Base-by-base conservation (phyloP, 75 land plant genomes). In the Pinus taeda region DNA sequence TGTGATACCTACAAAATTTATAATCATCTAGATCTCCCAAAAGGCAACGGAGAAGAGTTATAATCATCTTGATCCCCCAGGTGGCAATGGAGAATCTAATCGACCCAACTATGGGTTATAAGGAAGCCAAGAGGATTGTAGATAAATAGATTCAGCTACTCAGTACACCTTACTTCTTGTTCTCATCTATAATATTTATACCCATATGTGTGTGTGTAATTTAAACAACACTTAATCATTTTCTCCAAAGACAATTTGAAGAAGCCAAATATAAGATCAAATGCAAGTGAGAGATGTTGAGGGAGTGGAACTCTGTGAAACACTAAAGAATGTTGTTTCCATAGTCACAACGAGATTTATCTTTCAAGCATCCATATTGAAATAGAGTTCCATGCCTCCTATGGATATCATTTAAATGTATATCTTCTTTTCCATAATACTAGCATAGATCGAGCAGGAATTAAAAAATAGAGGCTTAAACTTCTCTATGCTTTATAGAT, bases 281-380 rank as follows among this genome's bases (percentile, higher is more conserved):
- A 53, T 80, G 66, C 77, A 93, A 97, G 97, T 95, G 21, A 79
- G 90, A 74, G 98, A 95, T 80, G 93, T 95, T 9, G 98, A 93
- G 75, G 98, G 98, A 66, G 94, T 93, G 42, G 98, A 95, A 73
- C 85, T 95, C n/a, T 95, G 97, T 76, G 98, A 97, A 57, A 93
- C 98, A 53, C 76, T 95, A 82, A 95, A 95, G 59, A 95, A 95
- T 82, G 82, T 95, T 33, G 98, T 93, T 15, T 94, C 96, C 30
- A 73, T 95, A 42, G 98, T 91, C 33, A 97, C 98, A 80, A 96
- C 30, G 1, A 45, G 7, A 45, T 45, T 45, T 45, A 6, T 45
- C 7, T 45, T 45, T 45, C 53, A 45, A 45, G 53, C 53, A 0
- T 8, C 7, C 9, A 45, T 8, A 45, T 45, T 45, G 8, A 45